Conservation (phyloP, 129 eudicot genomes). For the Cynara cardunculus region DNA sequence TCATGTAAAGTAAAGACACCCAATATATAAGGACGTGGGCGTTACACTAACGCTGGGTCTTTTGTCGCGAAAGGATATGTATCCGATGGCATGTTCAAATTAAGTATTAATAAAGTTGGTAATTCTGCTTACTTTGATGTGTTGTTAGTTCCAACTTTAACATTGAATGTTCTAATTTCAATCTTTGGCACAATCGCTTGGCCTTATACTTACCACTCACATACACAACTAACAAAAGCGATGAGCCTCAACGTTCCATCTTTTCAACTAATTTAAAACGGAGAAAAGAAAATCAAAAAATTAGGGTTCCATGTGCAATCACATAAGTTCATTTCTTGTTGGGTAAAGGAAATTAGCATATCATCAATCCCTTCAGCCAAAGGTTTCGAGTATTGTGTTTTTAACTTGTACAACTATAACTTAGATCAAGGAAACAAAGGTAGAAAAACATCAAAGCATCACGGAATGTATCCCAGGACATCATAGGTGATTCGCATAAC, state of each 20-base stretch:
- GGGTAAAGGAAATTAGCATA: not conserved
- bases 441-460: not conserved
- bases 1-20: too few relatives aligned
- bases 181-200: too few relatives aligned
- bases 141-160: too few relatives aligned
- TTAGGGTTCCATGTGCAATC: slow-evolving; percentile 22
- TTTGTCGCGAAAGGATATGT: too few relatives aligned
- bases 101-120: too few relatives aligned
- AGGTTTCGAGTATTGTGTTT: not conserved
- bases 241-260: not conserved
- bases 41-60: too few relatives aligned
- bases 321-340: too few relatives aligned
- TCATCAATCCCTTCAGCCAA: not conserved
- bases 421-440: not conserved
- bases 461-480: slow-evolving; percentile 5
- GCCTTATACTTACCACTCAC: too few relatives aligned
- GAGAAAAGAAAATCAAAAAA: not conserved
- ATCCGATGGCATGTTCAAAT: too few relatives aligned
- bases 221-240: slow-evolving; percentile 13
- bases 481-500: slow-evolving; percentile 2
- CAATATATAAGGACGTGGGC: too few relatives aligned
- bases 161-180: too few relatives aligned
- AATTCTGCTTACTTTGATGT: too few relatives aligned
- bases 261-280: not conserved
- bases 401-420: not conserved